Base-by-base conservation (phyloP, 345 rosid genomes). In the Aquilaria yunnanensis region DNA sequence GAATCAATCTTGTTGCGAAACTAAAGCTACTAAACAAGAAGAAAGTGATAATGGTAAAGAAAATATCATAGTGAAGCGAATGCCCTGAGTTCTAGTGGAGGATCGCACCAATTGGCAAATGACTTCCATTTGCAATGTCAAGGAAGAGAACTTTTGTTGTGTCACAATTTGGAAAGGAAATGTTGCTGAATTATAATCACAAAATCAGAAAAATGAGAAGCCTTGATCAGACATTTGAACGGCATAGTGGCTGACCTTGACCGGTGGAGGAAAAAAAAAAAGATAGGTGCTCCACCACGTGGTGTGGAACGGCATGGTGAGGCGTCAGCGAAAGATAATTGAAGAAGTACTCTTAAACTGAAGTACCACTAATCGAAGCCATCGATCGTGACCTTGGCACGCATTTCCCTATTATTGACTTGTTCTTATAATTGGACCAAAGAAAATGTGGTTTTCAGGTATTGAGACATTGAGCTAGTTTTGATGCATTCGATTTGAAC, bases 51-150 rank as follows among this genome's bases (percentile, higher is more conserved):
- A 37, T 4, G 43, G 43, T 4, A 8, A 37, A 37, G 43, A 37
- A 46, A 41, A 41, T 2, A 94, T 97, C 68, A 94, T 77, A 11
- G 92, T 97, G 62, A 94, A 90, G 64, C 97, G 86, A 65, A 86
- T 92, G 69, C 92, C 96, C 62, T 85, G 85, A 1, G 82, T 68
- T 70, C 34, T 73, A 65, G 80, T 82, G 50, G 86, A 70, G 3
- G 86, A 88, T 45, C 98, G 97, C 45, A 76, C 81, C 57, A 90
- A 72, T 53, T 83, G 91, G 56, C 75, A 77, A 45, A 90, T 90
- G 50, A 88, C 99, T 1, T 74, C 65, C 5, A 83, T 61, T 56
- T 67, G 81, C 51, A 64, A 64, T 37, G 76, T 68, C 48, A 81
- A 79, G 1, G 76, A 69, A 12, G 74, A 75, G 10, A 68, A 33